Evolutionary conservation across 2,329 filamentous ascomycete species (phyloP).

Genomic region (Beauveria sp.): DNA sequence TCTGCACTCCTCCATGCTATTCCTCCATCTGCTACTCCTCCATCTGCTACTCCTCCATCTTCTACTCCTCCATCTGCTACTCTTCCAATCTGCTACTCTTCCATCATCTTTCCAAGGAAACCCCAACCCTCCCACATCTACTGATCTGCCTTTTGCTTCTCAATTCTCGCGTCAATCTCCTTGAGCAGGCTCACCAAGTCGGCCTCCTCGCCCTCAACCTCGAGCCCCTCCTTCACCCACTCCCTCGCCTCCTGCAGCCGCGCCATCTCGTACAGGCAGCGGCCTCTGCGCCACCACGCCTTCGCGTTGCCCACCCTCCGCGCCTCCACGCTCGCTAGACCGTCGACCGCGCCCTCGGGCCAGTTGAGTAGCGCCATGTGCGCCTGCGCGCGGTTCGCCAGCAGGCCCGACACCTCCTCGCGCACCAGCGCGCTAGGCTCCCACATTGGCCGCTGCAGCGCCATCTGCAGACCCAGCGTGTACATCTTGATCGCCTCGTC

Average conservation of each 20-base stretch:
- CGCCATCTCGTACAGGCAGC: constrained; percentile 86
- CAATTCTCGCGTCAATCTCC: constrained; percentile 48
- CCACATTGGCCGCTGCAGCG: constrained; percentile 72
- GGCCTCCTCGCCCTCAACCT: constrained; percentile 69
- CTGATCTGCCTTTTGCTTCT: constrained; percentile 19
- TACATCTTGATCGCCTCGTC: constrained; percentile 74
- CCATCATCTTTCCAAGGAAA: neutral
- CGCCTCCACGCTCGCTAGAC: constrained; percentile 79
- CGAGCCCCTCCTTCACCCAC: constrained; percentile 70
- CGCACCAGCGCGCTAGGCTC: constrained; percentile 76
- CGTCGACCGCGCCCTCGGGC: constrained; percentile 82
- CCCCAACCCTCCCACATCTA: neutral
- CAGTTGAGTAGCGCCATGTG: constrained; percentile 76
- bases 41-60: neutral
- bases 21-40: neutral
- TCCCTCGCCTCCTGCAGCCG: constrained; percentile 71
- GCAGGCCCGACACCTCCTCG: constrained; percentile 74
- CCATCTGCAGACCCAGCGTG: constrained; percentile 84
- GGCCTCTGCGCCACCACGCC: constrained; percentile 85
- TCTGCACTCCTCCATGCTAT: neutral
- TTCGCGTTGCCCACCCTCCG: constrained; percentile 84
- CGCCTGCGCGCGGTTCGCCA: constrained; percentile 83
- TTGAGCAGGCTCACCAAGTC: constrained; percentile 56
- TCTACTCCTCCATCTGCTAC: neutral
- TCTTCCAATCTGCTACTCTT: too few relatives aligned